These are phyloP conservation scores for Limtongozyma cylindracea DNA, from an alignment of 805 yeast species.

Conservation along the genomic window DNA sequence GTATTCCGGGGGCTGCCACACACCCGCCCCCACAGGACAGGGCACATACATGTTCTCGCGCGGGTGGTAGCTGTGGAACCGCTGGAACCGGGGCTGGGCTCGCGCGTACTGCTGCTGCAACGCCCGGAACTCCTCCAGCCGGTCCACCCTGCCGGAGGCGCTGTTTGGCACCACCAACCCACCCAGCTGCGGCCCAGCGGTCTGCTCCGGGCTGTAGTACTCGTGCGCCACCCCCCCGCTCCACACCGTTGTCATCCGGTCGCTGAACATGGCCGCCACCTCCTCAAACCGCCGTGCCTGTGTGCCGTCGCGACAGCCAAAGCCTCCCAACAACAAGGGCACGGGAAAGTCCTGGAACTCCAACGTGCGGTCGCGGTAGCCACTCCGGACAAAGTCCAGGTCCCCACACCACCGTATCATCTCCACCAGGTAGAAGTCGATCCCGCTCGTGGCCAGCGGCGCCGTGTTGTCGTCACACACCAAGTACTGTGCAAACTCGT, in stretches of 20 bases:
- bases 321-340: constrained; percentile 14
- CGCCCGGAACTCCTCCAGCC: constrained; percentile 8
- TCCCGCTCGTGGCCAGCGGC: constrained; percentile 1
- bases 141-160: too few species aligned
- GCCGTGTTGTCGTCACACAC: constrained; percentile 5
- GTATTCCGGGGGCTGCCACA: too few species aligned
- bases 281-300: constrained; percentile 13
- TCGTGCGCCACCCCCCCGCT: constrained; percentile 14
- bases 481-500: constrained; percentile 7
- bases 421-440: constrained; percentile 12
- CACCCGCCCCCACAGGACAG: too few species aligned
- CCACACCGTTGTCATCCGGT: constrained; percentile 11
- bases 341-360: constrained; percentile 8
- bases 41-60: too few species aligned
- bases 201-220: constrained; percentile 7
- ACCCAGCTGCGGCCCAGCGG: too few species aligned
- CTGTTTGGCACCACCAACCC: too few species aligned
- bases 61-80: too few species aligned
- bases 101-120: constrained; percentile 5
- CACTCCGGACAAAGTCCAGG: constrained; percentile 10
- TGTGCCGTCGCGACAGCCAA: constrained; percentile 10
- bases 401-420: constrained; percentile 18
- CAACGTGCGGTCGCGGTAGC: constrained; percentile 10
- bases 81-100: constrained; percentile 4
- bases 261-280: constrained; percentile 10